These are phyloP conservation scores for Xylaria longipes DNA, from an alignment of 495 filamentous ascomycete genomes.

Conservation along the genomic window DNA sequence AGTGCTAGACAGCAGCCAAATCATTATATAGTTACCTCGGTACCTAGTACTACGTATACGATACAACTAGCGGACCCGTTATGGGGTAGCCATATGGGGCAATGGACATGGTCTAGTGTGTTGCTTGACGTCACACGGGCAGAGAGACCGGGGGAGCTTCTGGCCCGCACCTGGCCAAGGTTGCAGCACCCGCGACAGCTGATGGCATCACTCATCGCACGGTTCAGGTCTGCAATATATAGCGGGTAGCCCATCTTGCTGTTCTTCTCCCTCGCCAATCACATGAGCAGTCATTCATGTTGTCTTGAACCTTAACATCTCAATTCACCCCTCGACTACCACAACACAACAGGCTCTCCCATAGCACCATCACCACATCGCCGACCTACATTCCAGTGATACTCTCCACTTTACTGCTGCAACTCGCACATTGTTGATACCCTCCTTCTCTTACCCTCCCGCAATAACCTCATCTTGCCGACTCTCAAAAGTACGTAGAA, in stretches of 20 bases:
- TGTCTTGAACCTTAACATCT: neutral
- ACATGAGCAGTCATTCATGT: neutral
- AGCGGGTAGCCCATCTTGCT: neutral
- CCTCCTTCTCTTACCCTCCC: neutral
- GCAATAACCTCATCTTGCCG: neutral
- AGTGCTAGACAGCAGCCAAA: too few relatives aligned
- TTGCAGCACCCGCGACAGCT: neutral
- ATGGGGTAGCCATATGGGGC: neutral
- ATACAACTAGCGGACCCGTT: too few relatives aligned
- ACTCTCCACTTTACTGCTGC: neutral
- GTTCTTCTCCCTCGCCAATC: neutral
- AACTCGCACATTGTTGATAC: neutral
- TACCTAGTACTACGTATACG: too few relatives aligned
- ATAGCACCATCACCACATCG: neutral
- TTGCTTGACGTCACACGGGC: slow-evolving; percentile 15
- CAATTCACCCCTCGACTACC: neutral
- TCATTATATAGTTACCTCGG: too few relatives aligned
- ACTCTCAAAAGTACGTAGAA: slow-evolving; percentile 4
- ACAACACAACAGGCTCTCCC: neutral
- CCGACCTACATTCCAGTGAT: neutral
- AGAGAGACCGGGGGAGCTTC: slow-evolving; percentile 3
- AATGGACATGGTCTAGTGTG: neutral
- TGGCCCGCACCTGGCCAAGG: slow-evolving; percentile 12
- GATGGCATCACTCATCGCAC: slow-evolving; percentile 13
- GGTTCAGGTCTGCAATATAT: neutral